These are phyloP conservation scores for Blastocystis sp. DNA, from an alignment of 352 stramenopile species.

Conservation along the genomic window DNA sequence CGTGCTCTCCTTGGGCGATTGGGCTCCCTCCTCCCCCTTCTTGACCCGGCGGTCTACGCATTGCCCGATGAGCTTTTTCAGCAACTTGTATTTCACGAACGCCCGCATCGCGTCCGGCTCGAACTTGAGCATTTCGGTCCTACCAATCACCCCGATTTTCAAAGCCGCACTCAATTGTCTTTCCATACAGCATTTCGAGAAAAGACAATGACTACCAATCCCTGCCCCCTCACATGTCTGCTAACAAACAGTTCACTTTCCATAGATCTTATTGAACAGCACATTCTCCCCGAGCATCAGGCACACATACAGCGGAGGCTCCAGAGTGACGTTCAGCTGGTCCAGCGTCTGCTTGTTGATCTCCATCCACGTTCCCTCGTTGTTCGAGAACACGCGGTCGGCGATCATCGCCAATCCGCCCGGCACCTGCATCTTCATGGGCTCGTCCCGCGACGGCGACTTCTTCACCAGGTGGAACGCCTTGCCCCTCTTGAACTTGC, in stretches of 20 bases:
- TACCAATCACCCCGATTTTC: background rate
- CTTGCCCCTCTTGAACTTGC: conserved; percentile 60
- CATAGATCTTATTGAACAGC: conserved; percentile 68
- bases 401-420: conserved; percentile 65
- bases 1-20: background rate
- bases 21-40: too few species aligned
- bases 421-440: conserved; percentile 36
- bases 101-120: conserved; percentile 59
- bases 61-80: conserved; percentile 57
- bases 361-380: conserved; percentile 49
- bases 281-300: conserved; percentile 38
- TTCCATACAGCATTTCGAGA: conserved; percentile 57
- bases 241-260: conserved; percentile 52
- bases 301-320: conserved; percentile 56
- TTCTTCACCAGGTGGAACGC: conserved; percentile 68
- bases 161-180: conserved; percentile 53
- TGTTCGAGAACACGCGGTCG: conserved; percentile 35
- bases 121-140: conserved; percentile 62
- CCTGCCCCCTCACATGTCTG: background rate
- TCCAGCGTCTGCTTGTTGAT: conserved; percentile 50
- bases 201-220: background rate
- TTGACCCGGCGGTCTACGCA: conserved; percentile 30
- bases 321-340: conserved; percentile 42
- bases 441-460: conserved; percentile 23
- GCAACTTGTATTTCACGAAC: conserved; percentile 58